Evolutionary conservation across 441 rosid species (phyloP), one percentile per base, ranked within the genome.

Genomic region (Rhodomyrtus psidioides): DNA sequence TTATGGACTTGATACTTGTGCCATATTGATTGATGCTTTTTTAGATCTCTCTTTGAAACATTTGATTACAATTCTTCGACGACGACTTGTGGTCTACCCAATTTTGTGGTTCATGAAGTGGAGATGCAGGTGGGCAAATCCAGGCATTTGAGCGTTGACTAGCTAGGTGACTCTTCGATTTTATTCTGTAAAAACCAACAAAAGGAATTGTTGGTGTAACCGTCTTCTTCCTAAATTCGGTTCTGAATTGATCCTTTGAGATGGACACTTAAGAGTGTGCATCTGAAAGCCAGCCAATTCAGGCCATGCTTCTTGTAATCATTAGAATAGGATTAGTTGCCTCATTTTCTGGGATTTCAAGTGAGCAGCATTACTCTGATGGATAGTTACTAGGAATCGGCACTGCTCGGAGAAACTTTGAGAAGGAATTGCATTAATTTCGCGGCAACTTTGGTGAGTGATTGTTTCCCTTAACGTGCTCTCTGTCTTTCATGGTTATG

Each of bases 91-190:
- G 82, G 88, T 90, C 87, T 85, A 79, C 94, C 95, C 96, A 83
- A 85, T 94, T 95, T 97, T 97, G 98, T 90, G 51, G 81, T 70
- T 70, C 81, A 24, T 70, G 81, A 70, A 70, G 81, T 70, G 81
- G 81, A n/a, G 44, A 70, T 9, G 12, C 16, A n/a, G 81, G 51
- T 39, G 51, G 81, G 51, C 81, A 23, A 70, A 70, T 39, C 51
- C 16, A 23, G 16, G 81, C 46, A 70, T 39, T 70, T 70, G n/a
- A 34, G 79, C 49, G 8, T 49, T 0, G 81, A 39, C 51, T 70
- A 70, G 81, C 81, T 70, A 70, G 81, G 81, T 39, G 81, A 39
- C 81, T 70, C 79, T 70, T 70, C 4, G 23, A 39, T 70, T 39
- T 70, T 70, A 70, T 39, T 70, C n/a, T 70, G 81, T 70, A 23